phyloP scores from a whole-genome alignment of 2,329 filamentous ascomycete species.

The Tolypocladium tundrense region DNA sequence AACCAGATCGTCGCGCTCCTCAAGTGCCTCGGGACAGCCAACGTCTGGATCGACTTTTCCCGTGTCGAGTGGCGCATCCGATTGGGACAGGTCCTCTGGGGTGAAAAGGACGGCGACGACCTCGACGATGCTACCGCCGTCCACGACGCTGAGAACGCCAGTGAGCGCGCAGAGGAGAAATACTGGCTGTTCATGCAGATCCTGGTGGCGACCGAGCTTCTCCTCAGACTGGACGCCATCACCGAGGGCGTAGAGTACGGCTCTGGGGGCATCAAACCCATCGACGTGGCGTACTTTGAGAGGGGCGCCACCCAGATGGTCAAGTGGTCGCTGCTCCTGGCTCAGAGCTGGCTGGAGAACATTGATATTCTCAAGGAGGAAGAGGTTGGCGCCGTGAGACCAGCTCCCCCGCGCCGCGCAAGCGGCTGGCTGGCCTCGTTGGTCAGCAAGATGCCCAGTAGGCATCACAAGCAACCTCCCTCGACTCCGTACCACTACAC shows the following conservation, averaged over 20 bases:
- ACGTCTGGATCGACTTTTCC: conserved; percentile 67
- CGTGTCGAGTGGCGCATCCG: conserved; percentile 66
- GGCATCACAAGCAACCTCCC: conserved; percentile 26
- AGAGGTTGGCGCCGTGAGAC: conserved; percentile 7
- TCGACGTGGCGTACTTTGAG: conserved; percentile 51
- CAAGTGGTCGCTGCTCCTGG: conserved; percentile 56
- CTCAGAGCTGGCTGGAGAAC: conserved; percentile 58
- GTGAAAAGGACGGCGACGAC: conserved; percentile 38
- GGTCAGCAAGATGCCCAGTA: conserved; percentile 41
- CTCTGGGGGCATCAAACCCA: conserved; percentile 38
- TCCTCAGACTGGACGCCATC: conserved; percentile 53
- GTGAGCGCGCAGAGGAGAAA: conserved; percentile 49
- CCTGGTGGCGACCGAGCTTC: conserved; percentile 53
- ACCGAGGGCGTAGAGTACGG: conserved; percentile 49
- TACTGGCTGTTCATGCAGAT: conserved; percentile 61
- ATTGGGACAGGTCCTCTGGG: conserved; percentile 64
- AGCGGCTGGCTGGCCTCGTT: conserved; percentile 46
- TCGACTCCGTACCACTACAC: conserved; percentile 29
- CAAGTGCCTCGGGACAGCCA: conserved; percentile 51
- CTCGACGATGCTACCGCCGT: conserved; percentile 42
- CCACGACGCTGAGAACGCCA: conserved; percentile 34
- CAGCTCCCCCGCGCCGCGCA: conserved; percentile 8
- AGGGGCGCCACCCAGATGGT: conserved; percentile 51
- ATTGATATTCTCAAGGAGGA: conserved; percentile 44
- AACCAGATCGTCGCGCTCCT: conserved; percentile 62